A percentile compares a stretch with the other conserved stretches of the same genome.
These are phyloP conservation scores for Francoa sonchifolia DNA, from an alignment of 441 rosid genomes.

Conservation along the genomic window DNA sequence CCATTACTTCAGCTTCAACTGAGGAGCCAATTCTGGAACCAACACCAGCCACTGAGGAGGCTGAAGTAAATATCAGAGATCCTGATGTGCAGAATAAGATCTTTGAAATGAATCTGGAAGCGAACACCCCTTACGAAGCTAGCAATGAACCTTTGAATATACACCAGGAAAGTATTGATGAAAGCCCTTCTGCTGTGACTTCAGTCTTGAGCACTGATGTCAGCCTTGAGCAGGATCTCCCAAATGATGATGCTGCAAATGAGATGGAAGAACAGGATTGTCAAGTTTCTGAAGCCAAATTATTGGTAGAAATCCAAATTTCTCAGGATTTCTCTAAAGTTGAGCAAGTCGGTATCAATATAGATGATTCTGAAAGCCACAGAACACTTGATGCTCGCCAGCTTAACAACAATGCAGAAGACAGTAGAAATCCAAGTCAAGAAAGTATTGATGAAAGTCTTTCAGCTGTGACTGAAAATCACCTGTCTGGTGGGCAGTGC, in stretches of 20 bases:
- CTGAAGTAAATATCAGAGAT: too few relatives aligned
- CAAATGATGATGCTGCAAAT: too few relatives aligned
- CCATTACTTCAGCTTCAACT: conserved; percentile 4
- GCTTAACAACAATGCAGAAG: conserved; percentile 10
- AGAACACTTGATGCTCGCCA: not conserved
- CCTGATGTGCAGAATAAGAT: too few relatives aligned
- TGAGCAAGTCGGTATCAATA: conserved; percentile 6
- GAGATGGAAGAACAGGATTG: conserved; percentile 10
- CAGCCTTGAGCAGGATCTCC: too few relatives aligned
- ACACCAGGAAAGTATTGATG: too few relatives aligned
- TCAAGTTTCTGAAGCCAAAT: conserved; percentile 1
- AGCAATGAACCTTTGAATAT: too few relatives aligned
- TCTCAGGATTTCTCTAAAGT: conserved; percentile 14
- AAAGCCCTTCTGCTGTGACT: too few relatives aligned
- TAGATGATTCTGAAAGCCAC: conserved; percentile 5
- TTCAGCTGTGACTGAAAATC: conserved; percentile 6
- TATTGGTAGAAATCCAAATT: not conserved
- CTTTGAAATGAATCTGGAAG: too few relatives aligned
- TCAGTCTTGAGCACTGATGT: too few relatives aligned
- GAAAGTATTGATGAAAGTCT: conserved; percentile 11
- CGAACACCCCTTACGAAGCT: too few relatives aligned
- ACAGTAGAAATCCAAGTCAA: conserved; percentile 1
- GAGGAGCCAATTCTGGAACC: conserved; percentile 8
- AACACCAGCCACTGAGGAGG: conserved; percentile 9
- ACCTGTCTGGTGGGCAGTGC: conserved; percentile 7